These are phyloP conservation scores for Pseudopediastrum boryanum DNA, from an alignment of 139 green algal species.

Conservation along the genomic window DNA sequence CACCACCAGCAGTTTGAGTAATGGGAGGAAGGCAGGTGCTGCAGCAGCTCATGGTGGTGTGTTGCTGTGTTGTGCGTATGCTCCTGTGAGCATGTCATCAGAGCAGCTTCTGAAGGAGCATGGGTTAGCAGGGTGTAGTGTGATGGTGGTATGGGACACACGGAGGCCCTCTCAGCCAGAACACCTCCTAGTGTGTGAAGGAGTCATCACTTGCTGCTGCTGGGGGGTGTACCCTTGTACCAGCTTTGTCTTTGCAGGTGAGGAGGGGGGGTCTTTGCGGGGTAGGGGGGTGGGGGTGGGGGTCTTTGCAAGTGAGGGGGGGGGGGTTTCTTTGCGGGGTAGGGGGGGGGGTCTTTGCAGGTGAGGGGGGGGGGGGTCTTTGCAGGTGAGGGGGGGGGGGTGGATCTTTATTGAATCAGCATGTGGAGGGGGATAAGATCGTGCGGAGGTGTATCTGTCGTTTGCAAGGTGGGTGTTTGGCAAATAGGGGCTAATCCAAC, in stretches of 20 bases:
- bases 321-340: not conserved
- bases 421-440: too few species aligned
- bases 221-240: slow-evolving; percentile 41
- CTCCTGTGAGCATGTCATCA: not conserved
- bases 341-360: too few species aligned
- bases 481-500: too few species aligned
- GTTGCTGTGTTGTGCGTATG: not conserved
- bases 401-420: not conserved
- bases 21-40: not conserved
- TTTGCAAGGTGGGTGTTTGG: too few species aligned
- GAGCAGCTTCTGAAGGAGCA: slow-evolving; percentile 37
- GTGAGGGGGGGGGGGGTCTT: not conserved
- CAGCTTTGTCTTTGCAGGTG: slow-evolving; percentile 57
- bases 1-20: not conserved
- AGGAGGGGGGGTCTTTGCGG: not conserved
- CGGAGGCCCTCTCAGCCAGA: not conserved
- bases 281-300: not conserved
- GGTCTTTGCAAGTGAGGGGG: not conserved
- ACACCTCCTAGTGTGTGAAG: slow-evolving; percentile 50
- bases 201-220: slow-evolving; percentile 42
- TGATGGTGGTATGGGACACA: slow-evolving; percentile 56
- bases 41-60: not conserved
- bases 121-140: slow-evolving; percentile 39
- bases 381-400: not conserved
- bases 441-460: too few species aligned